Percentiles rank a stretch among this genome's conserved stretches.
Conservation (phyloP, 2,329 filamentous ascomycete genomes). For the Penicillium corylophilum region DNA sequence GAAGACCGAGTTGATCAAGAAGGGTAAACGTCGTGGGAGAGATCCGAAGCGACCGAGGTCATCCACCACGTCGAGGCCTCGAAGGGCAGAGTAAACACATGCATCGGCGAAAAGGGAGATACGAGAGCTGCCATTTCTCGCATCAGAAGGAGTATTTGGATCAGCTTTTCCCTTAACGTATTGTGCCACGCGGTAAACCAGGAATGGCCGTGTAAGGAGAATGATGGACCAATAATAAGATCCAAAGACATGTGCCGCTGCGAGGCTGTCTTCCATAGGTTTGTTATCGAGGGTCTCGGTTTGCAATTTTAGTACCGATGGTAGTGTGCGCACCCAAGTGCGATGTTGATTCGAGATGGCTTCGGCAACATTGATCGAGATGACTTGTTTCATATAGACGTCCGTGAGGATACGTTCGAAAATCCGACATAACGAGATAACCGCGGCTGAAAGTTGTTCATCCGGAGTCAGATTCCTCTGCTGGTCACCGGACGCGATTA, state of each 20-base stretch:
- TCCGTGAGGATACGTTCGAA: slow-evolving; percentile 45
- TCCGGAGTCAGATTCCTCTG: slow-evolving; percentile 21
- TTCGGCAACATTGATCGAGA: slow-evolving; percentile 43
- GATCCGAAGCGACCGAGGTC: slow-evolving; percentile 33
- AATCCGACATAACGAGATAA: slow-evolving; percentile 45
- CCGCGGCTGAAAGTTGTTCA: slow-evolving; percentile 50
- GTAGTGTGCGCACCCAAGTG: slow-evolving; percentile 42
- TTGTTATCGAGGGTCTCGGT: slow-evolving; percentile 44
- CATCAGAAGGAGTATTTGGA: slow-evolving; percentile 17
- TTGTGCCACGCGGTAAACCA: slow-evolving; percentile 52
- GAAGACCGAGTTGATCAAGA: slow-evolving; percentile 49
- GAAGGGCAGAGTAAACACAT: slow-evolving; percentile 47
- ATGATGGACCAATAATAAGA: slow-evolving; percentile 57
- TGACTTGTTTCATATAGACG: slow-evolving; percentile 45
- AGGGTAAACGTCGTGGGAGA: slow-evolving; percentile 46
- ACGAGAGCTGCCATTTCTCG: slow-evolving; percentile 28
- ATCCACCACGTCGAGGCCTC: slow-evolving; percentile 42
- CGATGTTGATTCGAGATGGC: slow-evolving; percentile 45
- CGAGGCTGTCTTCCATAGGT: slow-evolving; percentile 38
- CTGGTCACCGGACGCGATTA: slow-evolving; percentile 26
- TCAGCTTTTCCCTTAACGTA: slow-evolving; percentile 34
- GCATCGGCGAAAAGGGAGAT: slow-evolving; percentile 39
- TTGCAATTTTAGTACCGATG: slow-evolving; percentile 49
- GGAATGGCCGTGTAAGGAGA: slow-evolving; percentile 53
- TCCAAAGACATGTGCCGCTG: slow-evolving; percentile 51